A percentile compares a stretch with the other conserved stretches of the same genome.
These are phyloP conservation scores for Fusarium annulatum DNA, from an alignment of 2,329 filamentous ascomycete species.

Conservation along the genomic window DNA sequence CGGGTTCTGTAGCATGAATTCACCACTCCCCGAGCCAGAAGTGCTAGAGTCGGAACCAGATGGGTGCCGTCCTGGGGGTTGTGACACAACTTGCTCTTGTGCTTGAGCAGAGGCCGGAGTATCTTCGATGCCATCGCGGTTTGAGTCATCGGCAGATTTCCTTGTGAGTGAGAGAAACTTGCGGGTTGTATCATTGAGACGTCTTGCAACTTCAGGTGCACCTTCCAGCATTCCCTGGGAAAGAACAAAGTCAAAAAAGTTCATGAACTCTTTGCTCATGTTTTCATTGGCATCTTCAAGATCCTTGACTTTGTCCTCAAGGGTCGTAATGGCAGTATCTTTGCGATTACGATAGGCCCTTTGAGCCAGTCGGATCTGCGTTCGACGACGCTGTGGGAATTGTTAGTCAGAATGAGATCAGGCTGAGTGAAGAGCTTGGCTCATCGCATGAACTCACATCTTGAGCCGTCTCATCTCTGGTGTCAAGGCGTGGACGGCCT, in stretches of 20 bases:
- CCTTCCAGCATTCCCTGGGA: slow-evolving; percentile 67
- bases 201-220: slow-evolving; percentile 66
- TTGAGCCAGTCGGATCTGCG: slow-evolving; percentile 88
- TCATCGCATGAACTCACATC: slow-evolving; percentile 68
- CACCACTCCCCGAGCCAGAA: slow-evolving; percentile 17
- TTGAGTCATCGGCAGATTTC: slow-evolving; percentile 52
- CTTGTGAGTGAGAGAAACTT: slow-evolving; percentile 68
- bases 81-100: background rate
- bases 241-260: slow-evolving; percentile 71
- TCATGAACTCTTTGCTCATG: slow-evolving; percentile 78
- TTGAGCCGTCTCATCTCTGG: slow-evolving; percentile 80
- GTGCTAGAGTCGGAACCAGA: slow-evolving; percentile 7
- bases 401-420: slow-evolving; percentile 37
- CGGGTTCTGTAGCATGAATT: background rate
- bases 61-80: slow-evolving; percentile 1
- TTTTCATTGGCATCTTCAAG: slow-evolving; percentile 77
- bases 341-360: slow-evolving; percentile 87
- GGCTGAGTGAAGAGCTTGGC: background rate
- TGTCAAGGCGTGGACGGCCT: slow-evolving; percentile 79
- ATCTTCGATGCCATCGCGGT: slow-evolving; percentile 11
- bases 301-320: slow-evolving; percentile 76
- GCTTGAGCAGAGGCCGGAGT: background rate
- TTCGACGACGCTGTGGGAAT: slow-evolving; percentile 74
- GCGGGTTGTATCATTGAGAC: slow-evolving; percentile 67
- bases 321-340: slow-evolving; percentile 79